A percentile compares a stretch with the other conserved stretches of the same genome.
These are phyloP conservation scores for Colletotrichum musicola DNA, from an alignment of 2,329 filamentous ascomycete genomes.

Conservation along the genomic window DNA sequence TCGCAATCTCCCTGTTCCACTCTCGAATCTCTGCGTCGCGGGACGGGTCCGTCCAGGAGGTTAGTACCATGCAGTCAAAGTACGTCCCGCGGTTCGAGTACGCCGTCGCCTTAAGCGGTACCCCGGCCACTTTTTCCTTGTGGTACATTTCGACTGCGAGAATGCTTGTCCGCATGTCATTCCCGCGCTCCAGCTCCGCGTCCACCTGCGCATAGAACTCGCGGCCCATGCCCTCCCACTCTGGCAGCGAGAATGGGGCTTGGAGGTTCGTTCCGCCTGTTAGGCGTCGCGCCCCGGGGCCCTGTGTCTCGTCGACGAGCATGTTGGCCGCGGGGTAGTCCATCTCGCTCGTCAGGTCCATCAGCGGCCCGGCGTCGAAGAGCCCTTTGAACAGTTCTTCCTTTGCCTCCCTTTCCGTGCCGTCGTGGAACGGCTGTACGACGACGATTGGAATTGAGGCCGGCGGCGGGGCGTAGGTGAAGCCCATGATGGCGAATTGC, in stretches of 20 bases:
- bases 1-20: conserved; percentile 53
- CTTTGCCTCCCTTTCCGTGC: conserved; percentile 49
- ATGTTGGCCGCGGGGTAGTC: conserved; percentile 57
- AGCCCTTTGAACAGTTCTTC: conserved; percentile 51
- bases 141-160: conserved; percentile 58
- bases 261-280: conserved; percentile 59
- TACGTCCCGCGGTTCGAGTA: conserved; percentile 59
- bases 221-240: conserved; percentile 48
- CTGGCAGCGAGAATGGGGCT: conserved; percentile 52
- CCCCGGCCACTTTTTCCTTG: conserved; percentile 52
- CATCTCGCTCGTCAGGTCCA: conserved; percentile 53
- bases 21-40: conserved; percentile 52
- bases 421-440: conserved; percentile 50
- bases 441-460: conserved; percentile 46
- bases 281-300: conserved; percentile 51
- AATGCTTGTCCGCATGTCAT: conserved; percentile 45
- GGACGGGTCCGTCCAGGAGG: conserved; percentile 54
- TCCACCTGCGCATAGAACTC: conserved; percentile 46
- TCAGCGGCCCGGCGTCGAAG: conserved; percentile 51
- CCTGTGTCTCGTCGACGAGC: conserved; percentile 51
- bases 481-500: conserved; percentile 30
- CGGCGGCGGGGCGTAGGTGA: conserved; percentile 44
- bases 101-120: conserved; percentile 53
- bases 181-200: conserved; percentile 35
- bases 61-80: conserved; percentile 56